These are phyloP conservation scores for Waitea zeae DNA, from an alignment of 1,284 basidiomycete species.

Conservation along the genomic window DNA sequence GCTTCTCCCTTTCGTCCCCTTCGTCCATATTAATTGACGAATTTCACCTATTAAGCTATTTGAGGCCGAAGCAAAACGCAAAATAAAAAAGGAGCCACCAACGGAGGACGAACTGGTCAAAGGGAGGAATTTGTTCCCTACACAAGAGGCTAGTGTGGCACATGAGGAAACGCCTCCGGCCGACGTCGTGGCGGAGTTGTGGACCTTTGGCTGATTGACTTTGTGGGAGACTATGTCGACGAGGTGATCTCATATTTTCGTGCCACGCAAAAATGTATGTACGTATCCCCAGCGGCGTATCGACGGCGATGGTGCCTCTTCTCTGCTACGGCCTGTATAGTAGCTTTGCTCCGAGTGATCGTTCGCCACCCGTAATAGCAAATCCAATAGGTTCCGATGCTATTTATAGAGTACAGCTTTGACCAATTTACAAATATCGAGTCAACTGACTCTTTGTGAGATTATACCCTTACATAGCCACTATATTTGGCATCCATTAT, in stretches of 20 bases:
- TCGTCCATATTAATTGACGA: slow-evolving; percentile 1
- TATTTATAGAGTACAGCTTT: neutral
- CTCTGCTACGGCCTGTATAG: too few relatives aligned
- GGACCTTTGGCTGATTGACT: neutral
- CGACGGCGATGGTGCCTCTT: too few relatives aligned
- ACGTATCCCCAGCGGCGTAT: too few relatives aligned
- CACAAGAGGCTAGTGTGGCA: neutral
- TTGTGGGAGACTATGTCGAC: too few relatives aligned
- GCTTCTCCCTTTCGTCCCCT: neutral
- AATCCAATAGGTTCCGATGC: neutral
- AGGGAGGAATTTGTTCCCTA: slow-evolving; percentile 13
- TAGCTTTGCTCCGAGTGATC: neutral
- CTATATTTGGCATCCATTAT: too few relatives aligned
- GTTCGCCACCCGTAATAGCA: neutral
- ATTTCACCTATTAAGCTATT: slow-evolving; percentile 41
- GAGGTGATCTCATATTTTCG: too few relatives aligned
- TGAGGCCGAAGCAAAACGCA: slow-evolving; percentile 70
- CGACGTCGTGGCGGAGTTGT: neutral
- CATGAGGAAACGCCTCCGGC: too few relatives aligned
- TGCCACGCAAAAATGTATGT: too few relatives aligned
- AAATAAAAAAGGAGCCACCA: slow-evolving; percentile 70
- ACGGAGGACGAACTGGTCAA: slow-evolving; percentile 25
- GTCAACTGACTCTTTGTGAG: too few relatives aligned
- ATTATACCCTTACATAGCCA: too few relatives aligned
- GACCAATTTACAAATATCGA: too few relatives aligned